These are phyloP conservation scores for Lepidium aucheri DNA, from an alignment of 345 rosid species.

Conservation along the genomic window DNA sequence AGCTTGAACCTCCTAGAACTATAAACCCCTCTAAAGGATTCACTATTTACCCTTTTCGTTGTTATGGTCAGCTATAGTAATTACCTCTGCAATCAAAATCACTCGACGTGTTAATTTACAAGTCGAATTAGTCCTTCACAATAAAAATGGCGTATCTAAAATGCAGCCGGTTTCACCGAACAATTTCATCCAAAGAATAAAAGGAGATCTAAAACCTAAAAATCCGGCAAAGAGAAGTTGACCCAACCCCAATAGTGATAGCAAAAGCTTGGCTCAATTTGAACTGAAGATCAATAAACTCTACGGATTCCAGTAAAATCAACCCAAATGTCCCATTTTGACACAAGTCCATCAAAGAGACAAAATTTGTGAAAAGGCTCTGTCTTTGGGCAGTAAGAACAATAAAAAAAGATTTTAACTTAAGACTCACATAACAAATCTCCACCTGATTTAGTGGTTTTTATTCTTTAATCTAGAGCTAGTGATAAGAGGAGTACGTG, in stretches of 20 bases:
- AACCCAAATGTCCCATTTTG: slow-evolving; percentile 13
- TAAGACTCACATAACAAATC: not conserved
- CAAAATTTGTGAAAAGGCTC: not conserved
- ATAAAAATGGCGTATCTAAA: slow-evolving; percentile 13
- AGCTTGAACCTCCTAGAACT: slow-evolving; percentile 60
- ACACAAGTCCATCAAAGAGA: not conserved
- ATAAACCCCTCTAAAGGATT: slow-evolving; percentile 31
- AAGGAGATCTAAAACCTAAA: not conserved
- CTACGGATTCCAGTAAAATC: not conserved
- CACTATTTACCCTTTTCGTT: slow-evolving; percentile 79
- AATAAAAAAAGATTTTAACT: not conserved
- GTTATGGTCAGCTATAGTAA: slow-evolving; percentile 16
- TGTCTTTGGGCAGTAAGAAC: not conserved
- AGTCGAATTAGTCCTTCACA: not conserved
- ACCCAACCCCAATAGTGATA: not conserved
- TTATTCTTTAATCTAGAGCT: not conserved
- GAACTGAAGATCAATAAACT: slow-evolving; percentile 4
- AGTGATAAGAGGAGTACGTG: too few relatives aligned
- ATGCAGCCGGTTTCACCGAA: slow-evolving; percentile 18
- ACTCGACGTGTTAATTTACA: slow-evolving; percentile 14
- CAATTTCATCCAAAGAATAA: not conserved
- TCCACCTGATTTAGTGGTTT: not conserved
- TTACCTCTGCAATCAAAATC: slow-evolving; percentile 16
- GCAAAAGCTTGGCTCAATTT: slow-evolving; percentile 14
- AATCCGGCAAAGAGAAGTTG: not conserved